Base-by-base conservation (phyloP, 2,329 filamentous ascomycete species). In the Thermoascus crustaceus region DNA sequence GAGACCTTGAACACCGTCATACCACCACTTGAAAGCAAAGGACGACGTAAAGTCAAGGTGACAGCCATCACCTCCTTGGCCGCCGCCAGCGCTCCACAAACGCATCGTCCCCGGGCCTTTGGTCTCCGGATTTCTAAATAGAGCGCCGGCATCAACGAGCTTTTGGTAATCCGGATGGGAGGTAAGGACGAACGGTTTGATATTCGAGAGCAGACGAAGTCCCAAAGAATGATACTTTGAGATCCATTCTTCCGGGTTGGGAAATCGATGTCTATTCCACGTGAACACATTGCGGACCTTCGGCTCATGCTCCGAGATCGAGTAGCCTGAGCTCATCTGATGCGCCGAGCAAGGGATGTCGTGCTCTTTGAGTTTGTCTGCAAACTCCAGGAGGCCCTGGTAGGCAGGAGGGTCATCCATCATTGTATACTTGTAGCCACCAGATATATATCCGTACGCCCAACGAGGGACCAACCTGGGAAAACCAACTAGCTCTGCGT, bases 261-360 rank as follows among this genome's bases (percentile, higher is more conserved):
- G 79, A 50, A 85, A 85, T 0, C 80, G 72, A 48, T 82, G 73
- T 4, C 60, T 60, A 46, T 85, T 85, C 81, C 82, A 86, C 0
- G 77, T 80, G 47, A 75, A 80, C 3, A 83, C 80, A 40, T 82
- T 83, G 37, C 81, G 66, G 0, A 79, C 82, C 57, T 82, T 82
- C 1, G 81, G 80, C 37, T 76, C 72, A 0, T 63, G 67, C 46
- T 82, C 77, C 1, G 79, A 72, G 3, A 85, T 73, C 0, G 80
- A 83, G 52, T 85, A 85, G 0, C 81, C 81, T 0, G 77, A 82
- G 16, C 74, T 79, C 78, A 84, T 80, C 50, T 84, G 80, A 52
- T 82, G 80, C 0, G 75, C 80, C 0, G 78, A 82, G 47, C 78
- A 82, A 2, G 80, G 80, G 32, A 84, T 83, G 18, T 75, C 78